Evolutionary conservation across 2,329 filamentous ascomycete species (phyloP), one percentile per base, ranked within the genome.

Genomic region (Diaporthe sp.): DNA sequence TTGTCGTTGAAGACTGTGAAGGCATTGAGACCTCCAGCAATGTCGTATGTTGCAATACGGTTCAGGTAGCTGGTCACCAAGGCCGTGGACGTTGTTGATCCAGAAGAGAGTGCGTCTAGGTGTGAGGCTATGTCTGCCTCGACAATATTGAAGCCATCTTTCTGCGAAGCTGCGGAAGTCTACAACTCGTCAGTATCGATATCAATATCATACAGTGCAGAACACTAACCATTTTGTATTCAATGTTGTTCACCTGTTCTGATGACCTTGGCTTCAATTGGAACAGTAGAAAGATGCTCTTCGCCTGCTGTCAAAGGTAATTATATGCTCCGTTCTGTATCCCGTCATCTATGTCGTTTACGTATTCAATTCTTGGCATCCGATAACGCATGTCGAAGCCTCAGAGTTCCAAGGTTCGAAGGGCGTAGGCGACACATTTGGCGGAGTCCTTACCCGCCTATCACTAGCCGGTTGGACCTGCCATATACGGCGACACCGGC

Each of bases 111-210:
- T 27, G 86, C 87, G 56, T 80, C 59, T 63, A 83, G 80, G 1
- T 89, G 82, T 42, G 87, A 83, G 6, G 80, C 78, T 63, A 89
- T 87, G 73, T 80, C 85, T 50, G 86, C 85, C 77, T 88, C 87
- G n/a, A 88, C 82, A 61, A 74, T 71, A 30, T 47, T 66, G 17
- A 66, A 66, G 50, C 50, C 50, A 51, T 25, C 50, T 12, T 25
- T 27, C 3, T 51, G n/a, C 27, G 50, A 51, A 27, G 8, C 10
- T 51, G 50, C 4, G n/a, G n/a, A 51, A 19, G 12, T 51, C 50
- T 51, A 13, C 19, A n/a, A 51, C 50, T 51, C n/a, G 25, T 51
- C 13, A 51, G 10, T 51, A 25, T 51, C n/a, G n/a, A 51, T 27
- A 27, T 51, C 50, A 51, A 27, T 13, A 51, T 27, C 50, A 25